Evolutionary conservation across 768 basidiomycete species (phyloP).

Genomic region (Podaxis sp.): DNA sequence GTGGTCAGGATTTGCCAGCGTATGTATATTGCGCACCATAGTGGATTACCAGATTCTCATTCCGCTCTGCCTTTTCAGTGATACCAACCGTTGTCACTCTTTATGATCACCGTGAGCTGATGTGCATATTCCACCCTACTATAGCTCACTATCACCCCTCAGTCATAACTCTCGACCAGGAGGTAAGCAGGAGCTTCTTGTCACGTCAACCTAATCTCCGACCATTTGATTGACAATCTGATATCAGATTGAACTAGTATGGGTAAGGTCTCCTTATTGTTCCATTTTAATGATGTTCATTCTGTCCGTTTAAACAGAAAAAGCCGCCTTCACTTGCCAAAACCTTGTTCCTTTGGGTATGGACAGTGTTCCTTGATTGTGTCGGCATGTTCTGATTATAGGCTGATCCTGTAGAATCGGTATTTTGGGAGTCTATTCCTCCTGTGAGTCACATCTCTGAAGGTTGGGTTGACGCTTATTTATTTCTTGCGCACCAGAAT

Average conservation of each 20-base stretch:
- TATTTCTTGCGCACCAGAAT: slow-evolving; percentile 1
- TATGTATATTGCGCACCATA: slow-evolving; percentile 12
- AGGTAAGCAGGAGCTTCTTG: slow-evolving; percentile 19
- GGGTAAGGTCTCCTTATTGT: slow-evolving; percentile 19
- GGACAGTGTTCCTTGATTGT: background rate
- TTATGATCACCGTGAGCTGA: slow-evolving; percentile 3
- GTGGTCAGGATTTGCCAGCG: slow-evolving; percentile 23
- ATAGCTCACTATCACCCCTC: background rate
- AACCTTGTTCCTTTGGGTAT: slow-evolving; percentile 25
- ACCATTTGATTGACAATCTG: background rate
- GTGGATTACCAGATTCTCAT: background rate
- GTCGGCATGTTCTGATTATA: background rate
- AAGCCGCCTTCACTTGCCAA: slow-evolving; percentile 26
- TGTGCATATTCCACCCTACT: background rate
- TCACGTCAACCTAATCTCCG: background rate
- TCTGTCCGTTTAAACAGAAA: slow-evolving; percentile 14
- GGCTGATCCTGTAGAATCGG: slow-evolving; percentile 24
- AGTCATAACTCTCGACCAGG: slow-evolving; percentile 30
- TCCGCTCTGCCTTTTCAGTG: slow-evolving; percentile 10
- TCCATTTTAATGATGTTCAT: background rate
- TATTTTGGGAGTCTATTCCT: slow-evolving; percentile 27
- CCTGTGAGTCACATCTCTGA: slow-evolving; percentile 20
- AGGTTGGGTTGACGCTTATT: background rate
- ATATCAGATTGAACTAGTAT: slow-evolving; percentile 27
- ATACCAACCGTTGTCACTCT: slow-evolving; percentile 21